Evolutionary conservation across 306 rosid genomes (phyloP).

Genomic region (Morella rubra): DNA sequence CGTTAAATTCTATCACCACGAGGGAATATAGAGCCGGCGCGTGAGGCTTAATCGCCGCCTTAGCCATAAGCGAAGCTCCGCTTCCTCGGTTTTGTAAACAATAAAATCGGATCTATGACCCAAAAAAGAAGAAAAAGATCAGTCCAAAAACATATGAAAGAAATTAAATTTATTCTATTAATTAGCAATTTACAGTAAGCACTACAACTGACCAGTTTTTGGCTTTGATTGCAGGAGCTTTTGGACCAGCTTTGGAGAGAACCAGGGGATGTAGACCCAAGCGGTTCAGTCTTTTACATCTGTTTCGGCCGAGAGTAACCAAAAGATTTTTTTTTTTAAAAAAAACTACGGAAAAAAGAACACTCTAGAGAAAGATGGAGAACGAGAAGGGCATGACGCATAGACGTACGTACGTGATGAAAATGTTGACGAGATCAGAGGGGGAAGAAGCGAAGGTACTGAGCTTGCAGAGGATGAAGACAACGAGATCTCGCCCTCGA

Average conservation of each 20-base stretch:
- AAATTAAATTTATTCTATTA: neutral
- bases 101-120: conserved; percentile 74
- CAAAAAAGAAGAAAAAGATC: neutral
- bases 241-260: conserved; percentile 53
- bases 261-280: conserved; percentile 57
- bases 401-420: conserved; percentile 58
- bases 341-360: neutral
- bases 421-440: conserved; percentile 48
- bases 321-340: neutral
- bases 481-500: conserved; percentile 70
- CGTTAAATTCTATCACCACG: conserved; percentile 87
- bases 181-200: neutral
- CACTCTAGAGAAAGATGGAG: too few species aligned
- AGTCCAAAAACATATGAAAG: neutral
- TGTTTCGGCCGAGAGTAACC: conserved; percentile 5
- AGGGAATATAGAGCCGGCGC: conserved; percentile 80
- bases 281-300: conserved; percentile 74
- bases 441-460: conserved; percentile 68
- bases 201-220: conserved; percentile 69
- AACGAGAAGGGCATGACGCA: neutral
- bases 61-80: conserved; percentile 72
- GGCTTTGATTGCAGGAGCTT: conserved; percentile 47
- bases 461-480: conserved; percentile 63
- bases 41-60: conserved; percentile 69
- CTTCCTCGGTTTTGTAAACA: conserved; percentile 62